Evolutionary conservation across 495 filamentous ascomycete species (phyloP).

Genomic region (Melanomma pulvis-pyrius): DNA sequence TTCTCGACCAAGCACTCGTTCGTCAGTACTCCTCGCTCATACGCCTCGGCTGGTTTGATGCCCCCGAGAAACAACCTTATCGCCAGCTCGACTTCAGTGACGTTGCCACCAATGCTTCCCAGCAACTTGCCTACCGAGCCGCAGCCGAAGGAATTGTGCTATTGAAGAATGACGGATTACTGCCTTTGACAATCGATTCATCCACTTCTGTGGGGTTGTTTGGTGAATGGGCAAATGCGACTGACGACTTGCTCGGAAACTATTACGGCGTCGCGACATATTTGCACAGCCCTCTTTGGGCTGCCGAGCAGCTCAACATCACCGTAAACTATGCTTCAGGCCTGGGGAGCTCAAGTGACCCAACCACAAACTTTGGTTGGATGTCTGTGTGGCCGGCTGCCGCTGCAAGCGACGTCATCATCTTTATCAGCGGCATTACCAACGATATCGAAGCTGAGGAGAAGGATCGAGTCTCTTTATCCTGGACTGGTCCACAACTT

Average conservation of each 20-base stretch:
- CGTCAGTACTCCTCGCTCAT: slow-evolving; percentile 61
- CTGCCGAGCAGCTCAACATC: slow-evolving; percentile 51
- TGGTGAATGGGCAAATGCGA: slow-evolving; percentile 63
- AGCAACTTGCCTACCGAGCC: slow-evolving; percentile 60
- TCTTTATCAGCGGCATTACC: slow-evolving; percentile 64
- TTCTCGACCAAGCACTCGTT: slow-evolving; percentile 58
- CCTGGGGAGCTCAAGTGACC: slow-evolving; percentile 48
- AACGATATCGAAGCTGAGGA: slow-evolving; percentile 59
- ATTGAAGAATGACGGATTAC: slow-evolving; percentile 62
- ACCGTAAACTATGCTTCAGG: slow-evolving; percentile 56
- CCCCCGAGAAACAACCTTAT: slow-evolving; percentile 49
- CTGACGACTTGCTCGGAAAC: slow-evolving; percentile 63
- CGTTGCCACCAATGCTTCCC: slow-evolving; percentile 55
- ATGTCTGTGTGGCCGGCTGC: slow-evolving; percentile 50
- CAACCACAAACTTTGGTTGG: slow-evolving; percentile 42
- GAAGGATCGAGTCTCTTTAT: slow-evolving; percentile 58
- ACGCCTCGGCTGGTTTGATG: slow-evolving; percentile 63
- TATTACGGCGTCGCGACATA: slow-evolving; percentile 62
- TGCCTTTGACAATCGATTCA: slow-evolving; percentile 52
- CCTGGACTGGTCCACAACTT: slow-evolving; percentile 62
- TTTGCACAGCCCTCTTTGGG: slow-evolving; percentile 56
- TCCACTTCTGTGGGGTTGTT: slow-evolving; percentile 57
- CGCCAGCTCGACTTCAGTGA: slow-evolving; percentile 56
- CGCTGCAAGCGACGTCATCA: slow-evolving; percentile 55
- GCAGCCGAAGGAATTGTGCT: slow-evolving; percentile 63